Conservation (phyloP, 2,329 filamentous ascomycete genomes). For the Neobulgaria alba region DNA sequence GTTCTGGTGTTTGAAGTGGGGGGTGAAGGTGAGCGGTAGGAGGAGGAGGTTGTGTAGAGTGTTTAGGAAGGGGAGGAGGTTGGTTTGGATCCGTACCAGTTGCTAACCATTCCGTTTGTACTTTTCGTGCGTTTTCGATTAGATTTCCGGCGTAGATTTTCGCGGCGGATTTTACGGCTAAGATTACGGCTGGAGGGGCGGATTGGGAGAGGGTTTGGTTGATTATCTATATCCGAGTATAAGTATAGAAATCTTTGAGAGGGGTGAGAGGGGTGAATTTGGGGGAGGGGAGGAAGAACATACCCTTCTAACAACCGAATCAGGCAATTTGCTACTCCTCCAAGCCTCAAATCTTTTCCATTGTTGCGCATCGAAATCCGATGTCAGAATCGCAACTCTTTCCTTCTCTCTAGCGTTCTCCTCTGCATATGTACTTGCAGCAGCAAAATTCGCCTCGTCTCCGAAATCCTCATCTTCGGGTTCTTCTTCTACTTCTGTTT, state of each 20-base stretch:
- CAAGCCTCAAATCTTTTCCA: conserved; percentile 63
- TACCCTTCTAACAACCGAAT: conserved; percentile 60
- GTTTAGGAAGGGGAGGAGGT: conserved; percentile 40
- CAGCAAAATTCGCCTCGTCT: conserved; percentile 46
- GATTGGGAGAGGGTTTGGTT: conserved; percentile 77
- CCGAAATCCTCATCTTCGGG: conserved; percentile 41
- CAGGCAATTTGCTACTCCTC: conserved; percentile 59
- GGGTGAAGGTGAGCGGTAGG: conserved; percentile 33
- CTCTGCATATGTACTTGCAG: conserved; percentile 55
- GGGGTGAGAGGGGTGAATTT: not conserved
- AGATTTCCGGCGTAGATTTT: conserved; percentile 73
- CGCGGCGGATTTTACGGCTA: conserved; percentile 66
- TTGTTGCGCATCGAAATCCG: conserved; percentile 57
- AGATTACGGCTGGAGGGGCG: conserved; percentile 63
- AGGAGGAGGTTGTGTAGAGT: conserved; percentile 40
- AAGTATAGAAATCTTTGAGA: too few species aligned
- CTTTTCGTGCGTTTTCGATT: conserved; percentile 60
- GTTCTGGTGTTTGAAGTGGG: too few species aligned
- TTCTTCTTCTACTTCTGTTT: conserved; percentile 41
- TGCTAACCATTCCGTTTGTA: conserved; percentile 64
- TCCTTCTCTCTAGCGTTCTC: conserved; percentile 56
- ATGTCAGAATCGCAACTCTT: conserved; percentile 51
- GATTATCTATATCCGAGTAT: conserved; percentile 54
- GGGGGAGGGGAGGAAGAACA: conserved; percentile 19
- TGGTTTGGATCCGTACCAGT: conserved; percentile 48